Evolutionary conservation across 805 yeast species (phyloP).

Genomic region (Metschnikowia noctiluminum): DNA sequence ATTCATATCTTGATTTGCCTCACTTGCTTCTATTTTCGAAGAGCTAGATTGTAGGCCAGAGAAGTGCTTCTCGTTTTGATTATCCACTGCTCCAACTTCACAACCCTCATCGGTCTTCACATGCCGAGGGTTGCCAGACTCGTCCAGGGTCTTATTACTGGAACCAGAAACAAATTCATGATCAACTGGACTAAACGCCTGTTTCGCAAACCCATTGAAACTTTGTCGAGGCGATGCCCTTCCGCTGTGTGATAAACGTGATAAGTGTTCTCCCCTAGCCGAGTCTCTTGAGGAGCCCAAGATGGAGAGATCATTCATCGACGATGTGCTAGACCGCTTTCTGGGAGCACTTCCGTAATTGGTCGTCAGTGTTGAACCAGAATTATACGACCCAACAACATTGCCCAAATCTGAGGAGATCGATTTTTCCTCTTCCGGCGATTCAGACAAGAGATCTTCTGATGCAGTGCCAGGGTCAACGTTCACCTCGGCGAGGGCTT

Average conservation of each 20-base stretch:
- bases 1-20: too few relatives aligned
- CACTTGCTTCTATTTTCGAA: too few relatives aligned
- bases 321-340: conserved; percentile 11
- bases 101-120: too few relatives aligned
- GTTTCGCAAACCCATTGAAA: neutral
- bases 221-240: conserved; percentile 2
- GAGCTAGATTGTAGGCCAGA: too few relatives aligned
- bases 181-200: neutral
- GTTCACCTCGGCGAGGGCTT: neutral
- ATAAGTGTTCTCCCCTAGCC: neutral
- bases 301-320: conserved; percentile 10
- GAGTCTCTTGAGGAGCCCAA: conserved; percentile 16
- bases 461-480: neutral
- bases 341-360: conserved; percentile 29
- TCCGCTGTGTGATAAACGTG: neutral
- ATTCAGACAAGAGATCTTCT: neutral
- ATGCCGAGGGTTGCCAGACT: neutral
- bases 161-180: neutral
- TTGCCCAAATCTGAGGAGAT: conserved; percentile 36
- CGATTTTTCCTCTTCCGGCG: conserved; percentile 15
- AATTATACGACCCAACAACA: conserved; percentile 40
- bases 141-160: neutral
- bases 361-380: conserved; percentile 40
- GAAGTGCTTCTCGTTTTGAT: too few relatives aligned
- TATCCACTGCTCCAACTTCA: too few relatives aligned